These are phyloP conservation scores for Aureobasidium sp. DNA, from an alignment of 2,329 filamentous ascomycete genomes.

Conservation along the genomic window DNA sequence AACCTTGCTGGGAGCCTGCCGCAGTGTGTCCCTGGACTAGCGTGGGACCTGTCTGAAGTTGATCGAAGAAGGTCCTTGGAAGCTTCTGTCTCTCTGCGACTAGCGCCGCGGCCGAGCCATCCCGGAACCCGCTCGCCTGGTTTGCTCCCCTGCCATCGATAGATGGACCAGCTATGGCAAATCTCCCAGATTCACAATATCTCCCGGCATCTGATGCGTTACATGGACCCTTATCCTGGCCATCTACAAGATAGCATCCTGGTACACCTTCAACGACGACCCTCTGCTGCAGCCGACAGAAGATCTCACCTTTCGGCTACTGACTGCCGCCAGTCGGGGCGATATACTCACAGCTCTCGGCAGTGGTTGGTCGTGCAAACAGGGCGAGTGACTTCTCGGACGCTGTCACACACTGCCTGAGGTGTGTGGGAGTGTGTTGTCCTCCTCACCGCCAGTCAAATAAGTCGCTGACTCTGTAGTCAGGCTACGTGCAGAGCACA, in stretches of 20 bases:
- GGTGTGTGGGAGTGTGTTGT: conserved; percentile 8
- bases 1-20: not conserved
- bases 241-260: not conserved
- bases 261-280: not conserved
- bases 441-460: conserved; percentile 11
- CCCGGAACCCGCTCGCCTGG: conserved; percentile 15
- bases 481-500: conserved; percentile 4
- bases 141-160: conserved; percentile 10
- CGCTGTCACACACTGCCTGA: conserved; percentile 11
- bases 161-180: conserved; percentile 3
- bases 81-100: conserved; percentile 13
- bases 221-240: conserved; percentile 7
- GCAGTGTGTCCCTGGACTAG: conserved; percentile 13
- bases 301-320: conserved; percentile 8
- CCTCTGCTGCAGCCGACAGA: not conserved
- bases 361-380: conserved; percentile 8
- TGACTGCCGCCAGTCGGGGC: conserved; percentile 10
- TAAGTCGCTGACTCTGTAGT: not conserved
- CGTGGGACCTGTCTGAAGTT: conserved; percentile 6
- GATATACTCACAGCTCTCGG: not conserved
- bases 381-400: conserved; percentile 1
- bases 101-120: conserved; percentile 11
- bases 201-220: conserved; percentile 3
- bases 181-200: conserved; percentile 9
- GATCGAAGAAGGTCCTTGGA: conserved; percentile 16